Evolutionary conservation across 192 early-diverging fungal genomes (phyloP).

Genomic region (Coemansia sp.): DNA sequence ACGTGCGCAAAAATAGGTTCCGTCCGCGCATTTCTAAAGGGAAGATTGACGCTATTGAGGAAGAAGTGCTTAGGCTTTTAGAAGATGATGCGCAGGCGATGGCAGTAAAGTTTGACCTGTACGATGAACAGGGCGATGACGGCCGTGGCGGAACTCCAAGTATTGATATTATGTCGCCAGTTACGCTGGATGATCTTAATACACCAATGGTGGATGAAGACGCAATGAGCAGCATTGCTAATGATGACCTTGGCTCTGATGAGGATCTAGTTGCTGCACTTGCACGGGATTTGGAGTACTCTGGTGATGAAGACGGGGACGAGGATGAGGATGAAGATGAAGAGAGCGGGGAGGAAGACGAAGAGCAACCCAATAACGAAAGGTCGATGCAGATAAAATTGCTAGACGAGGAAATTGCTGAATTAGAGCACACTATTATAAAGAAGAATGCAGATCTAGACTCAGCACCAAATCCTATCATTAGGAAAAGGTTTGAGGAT

Average conservation of each 20-base stretch:
- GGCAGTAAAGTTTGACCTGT: slow-evolving; percentile 37
- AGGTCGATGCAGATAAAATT: slow-evolving; percentile 39
- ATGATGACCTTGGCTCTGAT: slow-evolving; percentile 47
- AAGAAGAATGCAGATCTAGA: slow-evolving; percentile 44
- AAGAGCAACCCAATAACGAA: slow-evolving; percentile 39
- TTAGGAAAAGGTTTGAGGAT: slow-evolving; percentile 43
- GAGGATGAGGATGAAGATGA: slow-evolving; percentile 30
- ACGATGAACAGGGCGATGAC: slow-evolving; percentile 33
- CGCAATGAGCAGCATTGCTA: slow-evolving; percentile 39
- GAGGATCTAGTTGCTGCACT: slow-evolving; percentile 44
- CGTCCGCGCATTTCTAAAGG: slow-evolving; percentile 24
- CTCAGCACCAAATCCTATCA: slow-evolving; percentile 48
- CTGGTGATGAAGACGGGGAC: slow-evolving; percentile 32
- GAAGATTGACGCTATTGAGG: slow-evolving; percentile 35
- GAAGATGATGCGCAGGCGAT: slow-evolving; percentile 45
- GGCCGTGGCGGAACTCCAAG: slow-evolving; percentile 32
- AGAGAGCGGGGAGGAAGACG: slow-evolving; percentile 21
- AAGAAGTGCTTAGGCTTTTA: slow-evolving; percentile 35
- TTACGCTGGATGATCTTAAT: slow-evolving; percentile 35
- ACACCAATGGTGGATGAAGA: slow-evolving; percentile 45
- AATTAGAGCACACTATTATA: slow-evolving; percentile 36
- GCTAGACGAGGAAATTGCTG: slow-evolving; percentile 42
- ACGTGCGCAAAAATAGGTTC: slow-evolving; percentile 34
- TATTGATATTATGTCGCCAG: slow-evolving; percentile 46
- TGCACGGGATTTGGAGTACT: slow-evolving; percentile 34